Evolutionary conservation across 1,139 yeast species (phyloP).

Genomic region (Citeromyces hawaiiensis): DNA sequence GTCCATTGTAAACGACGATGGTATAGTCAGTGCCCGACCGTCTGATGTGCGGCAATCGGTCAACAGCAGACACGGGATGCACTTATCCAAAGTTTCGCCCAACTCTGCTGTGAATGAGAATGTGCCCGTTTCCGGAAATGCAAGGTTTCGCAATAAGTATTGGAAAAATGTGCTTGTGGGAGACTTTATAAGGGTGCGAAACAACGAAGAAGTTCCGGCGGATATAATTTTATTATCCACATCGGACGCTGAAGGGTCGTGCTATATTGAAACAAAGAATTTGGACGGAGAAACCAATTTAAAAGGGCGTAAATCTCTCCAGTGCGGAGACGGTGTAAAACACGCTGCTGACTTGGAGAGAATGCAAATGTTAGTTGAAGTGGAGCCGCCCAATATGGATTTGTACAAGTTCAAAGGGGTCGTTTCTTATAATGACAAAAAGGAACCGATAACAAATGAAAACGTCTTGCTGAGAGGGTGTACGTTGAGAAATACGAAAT

Average conservation of each 20-base stretch:
- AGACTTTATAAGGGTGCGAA: constrained; percentile 71
- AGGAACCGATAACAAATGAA: constrained; percentile 69
- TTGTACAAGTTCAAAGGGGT: constrained; percentile 82
- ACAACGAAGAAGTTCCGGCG: constrained; percentile 90
- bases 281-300: constrained; percentile 94
- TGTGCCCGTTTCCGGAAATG: constrained; percentile 14
- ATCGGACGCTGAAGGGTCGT: constrained; percentile 80
- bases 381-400: constrained; percentile 82
- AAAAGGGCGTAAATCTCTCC: constrained; percentile 65
- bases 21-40: background rate
- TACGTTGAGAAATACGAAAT: constrained; percentile 80
- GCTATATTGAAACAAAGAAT: constrained; percentile 89
- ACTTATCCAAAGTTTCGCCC: constrained; percentile 6
- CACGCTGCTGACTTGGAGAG: constrained; percentile 64
- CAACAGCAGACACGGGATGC: constrained; percentile 6
- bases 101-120: constrained; percentile 9
- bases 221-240: constrained; percentile 72
- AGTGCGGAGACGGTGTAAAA: constrained; percentile 48
- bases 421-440: constrained; percentile 25
- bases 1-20: background rate
- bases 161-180: constrained; percentile 93
- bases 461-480: constrained; percentile 83
- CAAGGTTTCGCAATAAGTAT: constrained; percentile 49
- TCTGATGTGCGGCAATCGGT: constrained; percentile 4
- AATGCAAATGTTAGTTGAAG: constrained; percentile 72